Conservation (phyloP, 2,329 filamentous ascomycete genomes). For the Teratosphaeria epicoccoides region DNA sequence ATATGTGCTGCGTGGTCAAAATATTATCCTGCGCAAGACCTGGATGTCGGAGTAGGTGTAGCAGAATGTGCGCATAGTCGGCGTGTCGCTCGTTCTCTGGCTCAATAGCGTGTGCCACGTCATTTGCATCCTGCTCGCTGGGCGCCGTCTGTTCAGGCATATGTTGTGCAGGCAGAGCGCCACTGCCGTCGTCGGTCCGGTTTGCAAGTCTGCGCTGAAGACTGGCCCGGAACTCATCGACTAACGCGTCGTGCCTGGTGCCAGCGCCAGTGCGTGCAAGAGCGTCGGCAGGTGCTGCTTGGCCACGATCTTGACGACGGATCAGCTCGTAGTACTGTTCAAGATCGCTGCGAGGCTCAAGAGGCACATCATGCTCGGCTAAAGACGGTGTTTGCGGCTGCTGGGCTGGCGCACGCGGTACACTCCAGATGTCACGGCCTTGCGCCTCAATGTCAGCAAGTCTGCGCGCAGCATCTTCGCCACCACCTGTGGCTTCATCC, state of each 20-base stretch:
- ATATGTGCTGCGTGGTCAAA: not conserved
- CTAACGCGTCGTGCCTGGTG: not conserved
- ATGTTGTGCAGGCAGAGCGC: conserved; percentile 1
- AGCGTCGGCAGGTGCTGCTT: conserved; percentile 3
- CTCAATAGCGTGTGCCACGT: not conserved
- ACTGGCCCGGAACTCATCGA: not conserved
- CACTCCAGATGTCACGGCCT: conserved; percentile 23
- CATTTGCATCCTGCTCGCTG: conserved; percentile 1
- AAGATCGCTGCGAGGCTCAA: conserved; percentile 10
- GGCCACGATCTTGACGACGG: conserved; percentile 17
- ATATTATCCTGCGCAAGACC: not conserved
- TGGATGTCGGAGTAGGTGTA: not conserved
- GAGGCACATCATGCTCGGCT: not conserved
- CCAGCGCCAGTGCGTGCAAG: not conserved
- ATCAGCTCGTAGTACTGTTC: conserved; percentile 24
- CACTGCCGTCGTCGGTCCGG: conserved; percentile 2
- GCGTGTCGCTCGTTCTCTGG: not conserved
- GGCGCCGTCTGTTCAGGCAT: conserved; percentile 7
- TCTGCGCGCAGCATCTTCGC: conserved; percentile 10
- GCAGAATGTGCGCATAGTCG: conserved; percentile 1
- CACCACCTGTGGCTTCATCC: conserved; percentile 18
- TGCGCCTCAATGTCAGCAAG: conserved; percentile 14
- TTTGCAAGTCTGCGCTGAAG: not conserved
- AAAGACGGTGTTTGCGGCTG: not conserved
- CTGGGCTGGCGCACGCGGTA: conserved; percentile 11